phyloP scores from a whole-genome alignment of 148 eudicot species.

The Salicornia ramosissima region DNA sequence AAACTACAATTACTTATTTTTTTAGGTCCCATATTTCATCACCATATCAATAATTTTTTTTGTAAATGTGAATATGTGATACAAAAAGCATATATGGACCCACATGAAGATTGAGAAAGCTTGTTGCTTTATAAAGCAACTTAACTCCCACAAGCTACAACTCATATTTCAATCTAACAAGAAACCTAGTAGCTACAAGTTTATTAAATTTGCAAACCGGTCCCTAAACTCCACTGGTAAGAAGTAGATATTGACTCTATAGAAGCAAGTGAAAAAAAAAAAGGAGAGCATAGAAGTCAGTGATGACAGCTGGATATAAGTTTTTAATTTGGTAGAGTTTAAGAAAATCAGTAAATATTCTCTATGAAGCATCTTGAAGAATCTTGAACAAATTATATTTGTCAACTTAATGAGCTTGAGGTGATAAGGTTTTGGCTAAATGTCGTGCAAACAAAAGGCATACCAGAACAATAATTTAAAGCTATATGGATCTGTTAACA shows the following conservation, averaged over 20 bases:
- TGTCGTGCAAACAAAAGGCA: neutral
- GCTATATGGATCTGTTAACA: neutral
- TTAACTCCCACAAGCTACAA: too few species aligned
- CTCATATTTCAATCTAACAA: too few species aligned
- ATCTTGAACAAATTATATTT: slow-evolving; percentile 1
- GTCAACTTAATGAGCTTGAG: slow-evolving; percentile 15
- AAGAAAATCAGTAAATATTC: neutral
- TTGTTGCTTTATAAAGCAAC: too few species aligned
- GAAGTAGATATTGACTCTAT: slow-evolving; percentile 8
- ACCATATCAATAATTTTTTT: too few species aligned
- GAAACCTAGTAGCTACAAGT: too few species aligned
- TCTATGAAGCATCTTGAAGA: slow-evolving; percentile 15
- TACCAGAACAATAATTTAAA: neutral
- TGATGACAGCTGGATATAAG: slow-evolving; percentile 23
- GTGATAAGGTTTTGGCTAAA: slow-evolving; percentile 1
- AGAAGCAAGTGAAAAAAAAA: neutral
- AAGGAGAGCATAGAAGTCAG: slow-evolving; percentile 14
- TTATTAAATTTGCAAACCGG: too few species aligned
- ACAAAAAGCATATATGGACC: too few species aligned
- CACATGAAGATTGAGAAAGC: too few species aligned
- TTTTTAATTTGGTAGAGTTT: slow-evolving; percentile 1
- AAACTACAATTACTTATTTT: too few species aligned
- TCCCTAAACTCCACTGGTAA: too few species aligned
- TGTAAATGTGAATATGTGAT: too few species aligned
- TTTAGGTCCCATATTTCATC: too few species aligned